phyloP scores from a whole-genome alignment of 2,329 filamentous ascomycete genomes.

The Rutstroemia sydowiana region DNA sequence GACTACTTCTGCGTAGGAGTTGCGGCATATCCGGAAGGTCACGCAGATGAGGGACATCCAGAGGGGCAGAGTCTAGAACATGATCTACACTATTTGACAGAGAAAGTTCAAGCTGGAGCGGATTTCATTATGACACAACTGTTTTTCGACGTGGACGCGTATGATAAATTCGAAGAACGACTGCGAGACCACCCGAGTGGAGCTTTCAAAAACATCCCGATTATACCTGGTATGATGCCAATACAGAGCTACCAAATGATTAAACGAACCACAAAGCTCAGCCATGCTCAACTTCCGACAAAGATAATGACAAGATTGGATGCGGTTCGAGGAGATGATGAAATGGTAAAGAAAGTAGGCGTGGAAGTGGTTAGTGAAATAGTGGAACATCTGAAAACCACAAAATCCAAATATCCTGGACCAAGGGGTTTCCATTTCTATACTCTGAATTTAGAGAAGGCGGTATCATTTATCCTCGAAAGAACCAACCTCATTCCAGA shows the following conservation, averaged over 20 bases:
- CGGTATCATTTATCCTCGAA: conserved; percentile 88
- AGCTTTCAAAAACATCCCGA: conserved; percentile 76
- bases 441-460: conserved; percentile 92
- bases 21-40: conserved; percentile 90
- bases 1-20: conserved; percentile 97
- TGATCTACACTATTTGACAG: conserved; percentile 81
- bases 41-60: conserved; percentile 84
- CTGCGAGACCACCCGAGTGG: conserved; percentile 77
- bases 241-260: conserved; percentile 97
- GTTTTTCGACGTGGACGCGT: conserved; percentile 86
- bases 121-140: conserved; percentile 99
- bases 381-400: conserved; percentile 65
- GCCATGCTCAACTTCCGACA: conserved; percentile 74
- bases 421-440: conserved; percentile 93
- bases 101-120: conserved; percentile 85
- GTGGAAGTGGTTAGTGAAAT: conserved; percentile 81
- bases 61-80: conserved; percentile 60
- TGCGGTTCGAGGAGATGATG: conserved; percentile 69
- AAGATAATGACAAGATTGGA: conserved; percentile 64
- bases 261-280: conserved; percentile 86
- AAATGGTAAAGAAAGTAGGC: conserved; percentile 71
- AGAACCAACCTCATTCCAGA: conserved; percentile 71
- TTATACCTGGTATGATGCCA: conserved; percentile 94
- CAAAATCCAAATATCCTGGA: conserved; percentile 46
- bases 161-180: conserved; percentile 68